Base-by-base conservation (phyloP, 2,329 filamentous ascomycete genomes). In the Xylariaceae sp. region DNA sequence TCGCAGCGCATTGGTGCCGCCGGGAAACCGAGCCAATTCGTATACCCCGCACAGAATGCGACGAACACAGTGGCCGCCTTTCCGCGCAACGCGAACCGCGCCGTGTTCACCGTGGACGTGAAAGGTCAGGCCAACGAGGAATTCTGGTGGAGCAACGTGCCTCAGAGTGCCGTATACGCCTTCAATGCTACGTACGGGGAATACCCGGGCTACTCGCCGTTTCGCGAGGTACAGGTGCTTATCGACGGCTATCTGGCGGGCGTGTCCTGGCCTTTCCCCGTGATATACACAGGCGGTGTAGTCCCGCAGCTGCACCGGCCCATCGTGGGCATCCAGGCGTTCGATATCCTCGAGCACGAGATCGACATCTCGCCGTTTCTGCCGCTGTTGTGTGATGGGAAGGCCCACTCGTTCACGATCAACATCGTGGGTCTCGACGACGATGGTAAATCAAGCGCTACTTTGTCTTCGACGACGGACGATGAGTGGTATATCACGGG, bases 141-240 rank as follows among this genome's bases (percentile, higher is more conserved):
- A 71, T 94, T 94, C 67, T 96, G 91, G 90, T 95, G 89, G 86
- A 84, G 82, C 55, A 94, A 94, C 67, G 86, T 92, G 1, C 82
- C 89, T 2, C 81, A 87, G 39, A 83, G 82, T 8, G 82, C 87
- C 61, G 78, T 78, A 3, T 62, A 80, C 31, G 80, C 82, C 3
- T 94, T 93, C 68, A 76, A 80, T 4, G 71, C 74, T 6, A 80
- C 78, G 1, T 80, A 81, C 3, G 85, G 84, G 11, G 74, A 75
- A 1, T 77, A 92, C 0, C 84, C 85, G 21, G 91, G 89, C 0
- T 85, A 85, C 65, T 88, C 88, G 4, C 86, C 90, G 1, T 94
- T 90, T 71, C 85, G 91, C 19, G 91, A 96, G 74, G 81, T 95
- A 1, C 90, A 93, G 65, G 76, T 95, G 1, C 77, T 83, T 39